Percentiles rank a stretch among this genome's conserved stretches.
These are phyloP conservation scores for Fusarium protoensiforme DNA, from an alignment of 2,329 filamentous ascomycete genomes.

Conservation along the genomic window DNA sequence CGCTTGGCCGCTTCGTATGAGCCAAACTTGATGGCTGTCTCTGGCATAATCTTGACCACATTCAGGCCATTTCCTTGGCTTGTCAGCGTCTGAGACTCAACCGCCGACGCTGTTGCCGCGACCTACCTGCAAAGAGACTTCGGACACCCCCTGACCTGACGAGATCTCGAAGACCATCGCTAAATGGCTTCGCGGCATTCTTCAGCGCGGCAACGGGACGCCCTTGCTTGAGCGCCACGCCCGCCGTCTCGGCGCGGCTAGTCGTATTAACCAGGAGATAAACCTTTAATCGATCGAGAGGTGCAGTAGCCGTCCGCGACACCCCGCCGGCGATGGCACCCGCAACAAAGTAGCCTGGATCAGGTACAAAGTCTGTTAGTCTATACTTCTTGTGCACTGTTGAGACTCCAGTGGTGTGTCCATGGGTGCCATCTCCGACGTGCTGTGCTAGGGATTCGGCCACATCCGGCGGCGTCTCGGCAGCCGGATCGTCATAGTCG, in stretches of 20 bases:
- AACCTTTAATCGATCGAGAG: slow-evolving; percentile 96
- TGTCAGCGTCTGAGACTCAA: slow-evolving; percentile 11
- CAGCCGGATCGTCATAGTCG: slow-evolving; percentile 37
- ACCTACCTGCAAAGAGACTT: slow-evolving; percentile 90
- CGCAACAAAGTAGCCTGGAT: slow-evolving; percentile 97
- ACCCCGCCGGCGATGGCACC: slow-evolving; percentile 94
- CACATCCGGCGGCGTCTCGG: slow-evolving; percentile 37
- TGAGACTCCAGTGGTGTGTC: slow-evolving; percentile 48
- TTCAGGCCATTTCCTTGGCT: slow-evolving; percentile 91
- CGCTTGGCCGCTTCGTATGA: slow-evolving; percentile 97
- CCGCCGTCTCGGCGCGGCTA: slow-evolving; percentile 60
- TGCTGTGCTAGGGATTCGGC: slow-evolving; percentile 36
- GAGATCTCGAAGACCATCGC: slow-evolving; percentile 79
- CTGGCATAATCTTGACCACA: slow-evolving; percentile 97
- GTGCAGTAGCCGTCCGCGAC: slow-evolving; percentile 94
- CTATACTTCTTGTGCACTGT: slow-evolving; percentile 56
- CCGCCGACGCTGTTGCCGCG: not conserved
- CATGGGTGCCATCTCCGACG: slow-evolving; percentile 51
- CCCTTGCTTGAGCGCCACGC: slow-evolving; percentile 76
- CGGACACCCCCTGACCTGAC: slow-evolving; percentile 88
- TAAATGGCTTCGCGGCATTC: slow-evolving; percentile 75
- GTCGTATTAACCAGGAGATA: slow-evolving; percentile 93
- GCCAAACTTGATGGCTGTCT: slow-evolving; percentile 98
- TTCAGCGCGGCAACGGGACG: slow-evolving; percentile 72
- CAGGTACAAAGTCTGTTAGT: slow-evolving; percentile 78